Evolutionary conservation across 768 basidiomycete species (phyloP).

Genomic region (Leccinellum rugosiceps): DNA sequence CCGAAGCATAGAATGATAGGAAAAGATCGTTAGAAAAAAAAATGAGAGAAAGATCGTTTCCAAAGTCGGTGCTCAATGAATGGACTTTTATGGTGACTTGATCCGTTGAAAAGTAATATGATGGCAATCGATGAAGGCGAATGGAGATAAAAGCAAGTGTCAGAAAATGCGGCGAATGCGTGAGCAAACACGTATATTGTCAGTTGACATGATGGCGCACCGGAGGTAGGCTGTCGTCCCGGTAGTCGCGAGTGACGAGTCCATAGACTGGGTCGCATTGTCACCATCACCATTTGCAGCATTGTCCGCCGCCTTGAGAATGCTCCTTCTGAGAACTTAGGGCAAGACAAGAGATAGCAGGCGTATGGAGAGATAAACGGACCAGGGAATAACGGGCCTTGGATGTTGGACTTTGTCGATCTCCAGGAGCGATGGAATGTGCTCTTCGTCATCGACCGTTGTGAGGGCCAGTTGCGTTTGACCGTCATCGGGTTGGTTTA

Average conservation of each 20-base stretch:
- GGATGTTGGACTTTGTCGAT: slow-evolving; percentile 63
- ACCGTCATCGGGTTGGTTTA: not conserved
- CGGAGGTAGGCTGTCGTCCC: slow-evolving; percentile 52
- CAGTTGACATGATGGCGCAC: too few relatives aligned
- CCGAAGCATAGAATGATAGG: too few relatives aligned
- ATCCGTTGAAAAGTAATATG: too few relatives aligned
- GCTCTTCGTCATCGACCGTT: slow-evolving; percentile 60
- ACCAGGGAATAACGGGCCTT: slow-evolving; percentile 71
- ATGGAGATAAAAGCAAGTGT: too few relatives aligned
- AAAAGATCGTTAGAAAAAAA: too few relatives aligned
- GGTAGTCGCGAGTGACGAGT: slow-evolving; percentile 57
- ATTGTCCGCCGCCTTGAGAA: slow-evolving; percentile 61
- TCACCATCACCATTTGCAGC: slow-evolving; percentile 37
- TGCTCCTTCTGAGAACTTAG: slow-evolving; percentile 76
- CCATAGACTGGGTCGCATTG: slow-evolving; percentile 53
- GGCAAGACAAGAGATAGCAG: not conserved
- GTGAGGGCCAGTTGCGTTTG: slow-evolving; percentile 25
- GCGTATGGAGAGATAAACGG: slow-evolving; percentile 21
- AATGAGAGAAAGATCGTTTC: too few relatives aligned
- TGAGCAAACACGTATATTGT: too few relatives aligned
- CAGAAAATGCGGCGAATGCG: too few relatives aligned
- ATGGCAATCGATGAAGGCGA: too few relatives aligned
- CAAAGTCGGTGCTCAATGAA: too few relatives aligned
- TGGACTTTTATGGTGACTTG: too few relatives aligned
- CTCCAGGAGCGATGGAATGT: slow-evolving; percentile 73